Percentiles rank a stretch among this genome's conserved stretches.
phyloP scores from a whole-genome alignment of 2,329 filamentous ascomycete species.

The Trichoderma sp. region DNA sequence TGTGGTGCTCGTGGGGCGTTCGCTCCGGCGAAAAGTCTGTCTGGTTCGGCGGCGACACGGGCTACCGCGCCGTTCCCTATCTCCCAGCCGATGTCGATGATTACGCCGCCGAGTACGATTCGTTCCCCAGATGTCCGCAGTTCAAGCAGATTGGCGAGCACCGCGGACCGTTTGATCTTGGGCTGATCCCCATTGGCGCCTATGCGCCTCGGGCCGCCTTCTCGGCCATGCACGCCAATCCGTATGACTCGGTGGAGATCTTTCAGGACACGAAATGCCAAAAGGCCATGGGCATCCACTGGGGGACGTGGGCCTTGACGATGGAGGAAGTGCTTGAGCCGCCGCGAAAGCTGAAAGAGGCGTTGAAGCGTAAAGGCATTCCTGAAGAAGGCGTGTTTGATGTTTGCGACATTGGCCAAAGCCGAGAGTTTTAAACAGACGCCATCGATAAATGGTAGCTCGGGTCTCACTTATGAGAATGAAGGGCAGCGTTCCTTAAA shows the following conservation, averaged over 20 bases:
- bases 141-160: constrained; percentile 81
- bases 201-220: constrained; percentile 76
- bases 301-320: constrained; percentile 89
- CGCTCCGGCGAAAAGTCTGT: constrained; percentile 74
- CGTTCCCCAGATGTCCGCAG: constrained; percentile 76
- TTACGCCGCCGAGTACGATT: constrained; percentile 67
- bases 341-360: constrained; percentile 70
- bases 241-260: constrained; percentile 86
- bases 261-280: constrained; percentile 81
- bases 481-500: neutral
- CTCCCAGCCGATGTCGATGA: constrained; percentile 67
- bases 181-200: constrained; percentile 90
- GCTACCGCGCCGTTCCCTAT: constrained; percentile 77
- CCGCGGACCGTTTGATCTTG: constrained; percentile 86
- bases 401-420: constrained; percentile 83
- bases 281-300: constrained; percentile 84
- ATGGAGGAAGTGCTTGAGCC: constrained; percentile 85
- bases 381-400: constrained; percentile 77
- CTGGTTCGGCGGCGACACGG: constrained; percentile 89
- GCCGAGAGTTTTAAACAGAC: constrained; percentile 67
- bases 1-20: constrained; percentile 90
- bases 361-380: constrained; percentile 68
- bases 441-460: neutral
- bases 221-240: constrained; percentile 82
- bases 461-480: neutral